Evolutionary conservation across 768 basidiomycete species (phyloP).

Genomic region (Filobasidium wieringae): DNA sequence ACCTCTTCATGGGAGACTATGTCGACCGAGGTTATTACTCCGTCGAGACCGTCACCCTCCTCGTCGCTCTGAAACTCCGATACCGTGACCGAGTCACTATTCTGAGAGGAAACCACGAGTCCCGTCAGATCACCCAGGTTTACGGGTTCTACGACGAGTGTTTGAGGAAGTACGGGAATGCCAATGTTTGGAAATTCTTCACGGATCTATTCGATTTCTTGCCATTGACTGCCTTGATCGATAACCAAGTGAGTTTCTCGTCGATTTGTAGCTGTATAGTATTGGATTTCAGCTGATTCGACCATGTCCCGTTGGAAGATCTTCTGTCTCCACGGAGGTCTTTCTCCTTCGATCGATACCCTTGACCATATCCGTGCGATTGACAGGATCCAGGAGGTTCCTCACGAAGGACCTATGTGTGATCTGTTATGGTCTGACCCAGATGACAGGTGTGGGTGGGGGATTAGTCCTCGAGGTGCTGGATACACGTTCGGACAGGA

Average conservation of each 20-base stretch:
- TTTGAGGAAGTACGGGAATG: constrained; percentile 97
- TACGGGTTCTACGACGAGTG: constrained; percentile 99
- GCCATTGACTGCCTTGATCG: constrained; percentile 92
- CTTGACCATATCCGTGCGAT: constrained; percentile 98
- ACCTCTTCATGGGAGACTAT: constrained; percentile 99
- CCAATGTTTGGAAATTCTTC: constrained; percentile 98
- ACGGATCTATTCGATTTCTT: constrained; percentile 98
- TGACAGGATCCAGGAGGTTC: constrained; percentile 97
- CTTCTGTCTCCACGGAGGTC: constrained; percentile 95
- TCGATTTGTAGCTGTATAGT: not conserved
- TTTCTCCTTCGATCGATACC: constrained; percentile 98
- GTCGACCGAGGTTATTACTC: constrained; percentile 99
- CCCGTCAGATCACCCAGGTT: constrained; percentile 97
- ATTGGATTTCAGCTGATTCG: not conserved
- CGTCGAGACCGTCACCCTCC: constrained; percentile 94
- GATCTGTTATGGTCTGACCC: constrained; percentile 99
- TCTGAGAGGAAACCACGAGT: constrained; percentile 95
- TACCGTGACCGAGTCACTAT: constrained; percentile 98
- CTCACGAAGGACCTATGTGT: constrained; percentile 99
- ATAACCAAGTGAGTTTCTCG: constrained; percentile 78
- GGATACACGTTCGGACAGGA: constrained; percentile 99
- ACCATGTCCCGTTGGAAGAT: constrained; percentile 57
- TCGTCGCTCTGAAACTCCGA: constrained; percentile 95
- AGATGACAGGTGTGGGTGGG: constrained; percentile 98
- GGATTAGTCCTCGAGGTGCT: constrained; percentile 94